A percentile compares a stretch with the other conserved stretches of the same genome.
These are phyloP conservation scores for Acacia melanoxylon DNA, from an alignment of 306 rosid species.

Conservation along the genomic window DNA sequence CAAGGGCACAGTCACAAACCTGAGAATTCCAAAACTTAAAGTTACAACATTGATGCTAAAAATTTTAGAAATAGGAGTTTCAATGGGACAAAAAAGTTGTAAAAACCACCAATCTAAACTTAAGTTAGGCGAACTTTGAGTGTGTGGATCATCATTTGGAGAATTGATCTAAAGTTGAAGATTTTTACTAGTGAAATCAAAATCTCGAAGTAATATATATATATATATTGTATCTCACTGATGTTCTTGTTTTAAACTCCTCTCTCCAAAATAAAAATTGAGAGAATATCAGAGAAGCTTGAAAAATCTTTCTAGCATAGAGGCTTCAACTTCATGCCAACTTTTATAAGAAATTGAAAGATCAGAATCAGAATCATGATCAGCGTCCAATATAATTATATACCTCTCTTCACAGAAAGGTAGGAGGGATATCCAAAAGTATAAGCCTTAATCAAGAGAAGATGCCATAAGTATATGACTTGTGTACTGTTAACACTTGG, in stretches of 20 bases:
- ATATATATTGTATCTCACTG: neutral
- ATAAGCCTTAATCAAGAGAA: neutral
- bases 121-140: neutral
- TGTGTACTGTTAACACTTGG: neutral
- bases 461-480: slow-evolving; percentile 20
- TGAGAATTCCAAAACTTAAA: neutral
- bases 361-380: neutral
- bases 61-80: neutral
- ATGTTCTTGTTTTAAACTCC: neutral
- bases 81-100: no score
- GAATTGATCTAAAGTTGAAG: neutral
- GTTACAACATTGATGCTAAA: neutral
- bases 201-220: neutral
- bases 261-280: neutral
- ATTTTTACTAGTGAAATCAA: neutral
- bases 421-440: slow-evolving; percentile 37
- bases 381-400: neutral
- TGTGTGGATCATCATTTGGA: neutral
- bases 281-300: neutral
- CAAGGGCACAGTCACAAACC: neutral
- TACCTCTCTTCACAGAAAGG: neutral
- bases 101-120: neutral
- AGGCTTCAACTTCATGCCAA: neutral
- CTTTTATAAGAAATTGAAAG: neutral
- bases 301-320: slow-evolving; percentile 7